phyloP scores from a whole-genome alignment of 805 yeast species.

The Metschnikowia aberdeeniae region DNA sequence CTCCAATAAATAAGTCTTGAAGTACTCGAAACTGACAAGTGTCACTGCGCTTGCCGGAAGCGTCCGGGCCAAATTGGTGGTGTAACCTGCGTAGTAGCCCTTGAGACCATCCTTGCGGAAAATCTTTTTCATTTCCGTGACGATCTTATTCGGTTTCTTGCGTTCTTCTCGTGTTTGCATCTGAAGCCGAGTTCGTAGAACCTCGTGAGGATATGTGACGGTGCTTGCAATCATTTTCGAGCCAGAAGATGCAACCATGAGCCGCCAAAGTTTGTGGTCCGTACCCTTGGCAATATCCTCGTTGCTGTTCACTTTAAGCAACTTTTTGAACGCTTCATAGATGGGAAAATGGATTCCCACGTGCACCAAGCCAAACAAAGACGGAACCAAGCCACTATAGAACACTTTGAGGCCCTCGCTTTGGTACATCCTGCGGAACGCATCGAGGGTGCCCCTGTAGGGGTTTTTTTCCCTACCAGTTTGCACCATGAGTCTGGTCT shows the following conservation, averaged over 20 bases:
- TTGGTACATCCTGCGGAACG: slow-evolving; percentile 70
- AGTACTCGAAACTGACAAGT: slow-evolving; percentile 83
- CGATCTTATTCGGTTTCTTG: slow-evolving; percentile 20
- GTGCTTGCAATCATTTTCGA: slow-evolving; percentile 88
- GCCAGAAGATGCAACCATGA: slow-evolving; percentile 60
- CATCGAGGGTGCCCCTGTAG: slow-evolving; percentile 79
- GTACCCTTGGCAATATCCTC: slow-evolving; percentile 10
- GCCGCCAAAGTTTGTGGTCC: slow-evolving; percentile 23
- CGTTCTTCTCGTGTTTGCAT: slow-evolving; percentile 39
- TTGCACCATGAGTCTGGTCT: slow-evolving; percentile 90
- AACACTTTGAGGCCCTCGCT: slow-evolving; percentile 79
- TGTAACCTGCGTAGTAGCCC: slow-evolving; percentile 88
- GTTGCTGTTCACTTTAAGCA: slow-evolving; percentile 12
- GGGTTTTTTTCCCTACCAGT: slow-evolving; percentile 42
- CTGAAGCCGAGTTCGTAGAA: slow-evolving; percentile 87
- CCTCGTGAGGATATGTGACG: slow-evolving; percentile 93
- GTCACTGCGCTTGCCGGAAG: slow-evolving; percentile 97
- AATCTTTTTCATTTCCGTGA: slow-evolving; percentile 37
- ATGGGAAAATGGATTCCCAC: slow-evolving; percentile 96
- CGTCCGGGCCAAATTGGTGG: slow-evolving; percentile 81
- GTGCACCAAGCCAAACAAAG: slow-evolving; percentile 83
- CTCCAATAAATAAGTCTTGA: slow-evolving; percentile 50
- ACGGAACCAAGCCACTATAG: slow-evolving; percentile 87
- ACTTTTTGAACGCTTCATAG: slow-evolving; percentile 70
- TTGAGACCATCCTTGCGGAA: slow-evolving; percentile 64